Evolutionary conservation across 1,284 basidiomycete species (phyloP).

Genomic region (Malassezia globosa): DNA sequence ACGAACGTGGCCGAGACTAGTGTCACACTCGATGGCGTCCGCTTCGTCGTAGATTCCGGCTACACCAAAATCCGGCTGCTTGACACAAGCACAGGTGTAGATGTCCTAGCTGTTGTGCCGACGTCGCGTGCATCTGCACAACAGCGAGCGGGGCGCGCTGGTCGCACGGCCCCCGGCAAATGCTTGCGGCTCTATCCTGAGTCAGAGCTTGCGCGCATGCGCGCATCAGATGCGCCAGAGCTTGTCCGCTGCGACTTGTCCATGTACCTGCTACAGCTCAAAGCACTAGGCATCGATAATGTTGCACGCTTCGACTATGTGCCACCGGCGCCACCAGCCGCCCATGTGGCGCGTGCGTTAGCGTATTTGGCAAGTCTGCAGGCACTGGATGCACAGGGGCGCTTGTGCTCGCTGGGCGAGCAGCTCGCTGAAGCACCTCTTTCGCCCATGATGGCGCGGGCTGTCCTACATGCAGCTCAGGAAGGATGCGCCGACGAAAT

Average conservation of each 20-base stretch:
- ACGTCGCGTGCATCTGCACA: slow-evolving; percentile 46
- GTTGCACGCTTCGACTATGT: slow-evolving; percentile 80
- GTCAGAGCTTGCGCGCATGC: slow-evolving; percentile 55
- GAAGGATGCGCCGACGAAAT: slow-evolving; percentile 83
- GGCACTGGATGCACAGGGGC: slow-evolving; percentile 52
- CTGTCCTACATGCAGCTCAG: slow-evolving; percentile 61
- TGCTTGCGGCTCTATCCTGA: slow-evolving; percentile 85
- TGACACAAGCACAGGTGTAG: slow-evolving; percentile 45
- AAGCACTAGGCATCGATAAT: slow-evolving; percentile 77
- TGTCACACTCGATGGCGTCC: slow-evolving; percentile 88
- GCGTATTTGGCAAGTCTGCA: slow-evolving; percentile 54
- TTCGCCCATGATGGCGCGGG: slow-evolving; percentile 53
- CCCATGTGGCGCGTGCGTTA: slow-evolving; percentile 69
- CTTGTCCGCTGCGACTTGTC: slow-evolving; percentile 77
- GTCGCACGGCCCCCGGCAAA: slow-evolving; percentile 60
- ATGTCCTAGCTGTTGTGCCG: slow-evolving; percentile 42
- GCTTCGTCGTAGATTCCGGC: slow-evolving; percentile 87
- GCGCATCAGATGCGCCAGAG: slow-evolving; percentile 68
- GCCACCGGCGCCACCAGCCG: slow-evolving; percentile 65
- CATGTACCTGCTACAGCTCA: slow-evolving; percentile 78
- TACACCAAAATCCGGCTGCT: slow-evolving; percentile 67
- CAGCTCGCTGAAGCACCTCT: slow-evolving; percentile 54
- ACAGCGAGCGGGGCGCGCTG: slow-evolving; percentile 49
- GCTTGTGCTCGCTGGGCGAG: slow-evolving; percentile 52
- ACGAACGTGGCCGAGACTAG: slow-evolving; percentile 97